phyloP scores from a whole-genome alignment of 495 filamentous ascomycete species.

The Aspergillus haitiensis region DNA sequence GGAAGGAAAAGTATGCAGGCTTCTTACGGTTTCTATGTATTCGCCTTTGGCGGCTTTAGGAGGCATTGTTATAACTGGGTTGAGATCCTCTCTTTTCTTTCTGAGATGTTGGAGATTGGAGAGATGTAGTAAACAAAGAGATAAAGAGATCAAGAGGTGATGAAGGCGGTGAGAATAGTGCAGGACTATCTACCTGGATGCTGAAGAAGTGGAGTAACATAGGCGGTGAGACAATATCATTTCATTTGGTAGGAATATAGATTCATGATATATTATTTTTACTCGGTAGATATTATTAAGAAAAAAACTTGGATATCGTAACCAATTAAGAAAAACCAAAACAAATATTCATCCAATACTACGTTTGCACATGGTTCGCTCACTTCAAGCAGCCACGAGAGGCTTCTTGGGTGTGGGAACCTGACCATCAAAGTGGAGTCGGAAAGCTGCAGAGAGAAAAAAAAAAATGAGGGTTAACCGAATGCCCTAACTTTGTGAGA shows the following conservation, averaged over 20 bases:
- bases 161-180: too few relatives aligned
- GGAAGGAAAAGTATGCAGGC: slow-evolving; percentile 12
- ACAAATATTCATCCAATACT: background rate
- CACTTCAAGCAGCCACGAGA: background rate
- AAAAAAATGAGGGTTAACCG: slow-evolving; percentile 18
- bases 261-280: background rate
- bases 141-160: too few relatives aligned
- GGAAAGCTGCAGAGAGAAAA: slow-evolving; percentile 34
- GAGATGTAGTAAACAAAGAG: too few relatives aligned
- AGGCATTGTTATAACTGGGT: slow-evolving; percentile 53
- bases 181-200: too few relatives aligned
- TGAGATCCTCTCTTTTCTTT: background rate
- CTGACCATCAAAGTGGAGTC: slow-evolving; percentile 44
- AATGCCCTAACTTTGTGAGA: background rate
- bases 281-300: background rate
- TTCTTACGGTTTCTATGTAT: slow-evolving; percentile 91
- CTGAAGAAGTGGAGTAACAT: too few relatives aligned
- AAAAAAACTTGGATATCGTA: slow-evolving; percentile 1
- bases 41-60: slow-evolving; percentile 78
- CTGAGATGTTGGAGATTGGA: too few relatives aligned
- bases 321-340: background rate
- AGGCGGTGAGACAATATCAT: too few relatives aligned
- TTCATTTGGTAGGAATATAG: too few relatives aligned
- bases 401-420: slow-evolving; percentile 31
- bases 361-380: background rate